Evolutionary conservation across 179 eudicot genomes (phyloP).

Genomic region (Actinidia polygama): DNA sequence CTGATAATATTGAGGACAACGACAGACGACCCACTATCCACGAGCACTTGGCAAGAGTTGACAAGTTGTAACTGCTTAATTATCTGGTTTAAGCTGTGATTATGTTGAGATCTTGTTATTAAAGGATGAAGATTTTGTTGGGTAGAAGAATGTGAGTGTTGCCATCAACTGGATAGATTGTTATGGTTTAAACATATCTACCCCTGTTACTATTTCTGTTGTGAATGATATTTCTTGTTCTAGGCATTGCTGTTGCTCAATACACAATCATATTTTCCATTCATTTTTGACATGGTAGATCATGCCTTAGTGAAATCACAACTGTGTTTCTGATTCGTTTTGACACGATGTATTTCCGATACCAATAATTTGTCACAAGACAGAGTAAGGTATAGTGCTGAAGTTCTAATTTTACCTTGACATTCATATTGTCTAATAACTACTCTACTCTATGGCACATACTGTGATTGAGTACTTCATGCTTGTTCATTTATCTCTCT

Average conservation of each 20-base stretch:
- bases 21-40: slow-evolving; percentile 75
- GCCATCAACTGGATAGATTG: not conserved
- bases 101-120: not conserved
- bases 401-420: not conserved
- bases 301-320: not conserved
- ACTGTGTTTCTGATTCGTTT: not conserved
- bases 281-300: no score
- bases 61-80: slow-evolving; percentile 17
- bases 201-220: not conserved
- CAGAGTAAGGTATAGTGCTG: not conserved
- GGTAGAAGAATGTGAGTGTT: not conserved
- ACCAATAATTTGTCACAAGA: not conserved
- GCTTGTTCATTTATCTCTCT: not conserved
- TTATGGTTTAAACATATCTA: not conserved
- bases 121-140: not conserved
- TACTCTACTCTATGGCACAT: not conserved
- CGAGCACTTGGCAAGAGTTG: slow-evolving; percentile 98
- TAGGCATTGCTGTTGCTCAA: no score
- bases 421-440: not conserved
- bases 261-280: no score
- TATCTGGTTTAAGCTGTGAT: slow-evolving; percentile 7
- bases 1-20: slow-evolving; percentile 69
- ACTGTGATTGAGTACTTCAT: slow-evolving; percentile 7
- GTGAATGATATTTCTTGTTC: not conserved
- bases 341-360: not conserved